Evolutionary conservation across 345 rosid species (phyloP).

Genomic region (Lumnitzera racemosa): DNA sequence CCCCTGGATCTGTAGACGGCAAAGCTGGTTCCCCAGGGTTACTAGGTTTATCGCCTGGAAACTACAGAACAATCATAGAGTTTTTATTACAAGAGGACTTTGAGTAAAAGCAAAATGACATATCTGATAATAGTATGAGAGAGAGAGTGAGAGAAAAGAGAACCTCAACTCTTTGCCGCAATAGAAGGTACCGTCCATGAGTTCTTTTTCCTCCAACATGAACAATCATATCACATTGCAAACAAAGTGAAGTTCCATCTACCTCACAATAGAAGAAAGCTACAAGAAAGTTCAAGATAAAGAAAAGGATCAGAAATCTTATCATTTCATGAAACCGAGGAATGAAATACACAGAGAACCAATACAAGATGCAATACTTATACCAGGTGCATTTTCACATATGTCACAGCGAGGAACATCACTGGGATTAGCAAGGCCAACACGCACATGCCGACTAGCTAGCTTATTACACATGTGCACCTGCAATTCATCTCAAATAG

Average conservation of each 20-base stretch:
- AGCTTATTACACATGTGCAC: conserved; percentile 82
- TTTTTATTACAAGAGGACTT: conserved; percentile 1
- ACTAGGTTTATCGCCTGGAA: conserved; percentile 55
- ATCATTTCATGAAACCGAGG: background rate
- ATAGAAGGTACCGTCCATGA: conserved; percentile 54
- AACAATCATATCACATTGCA: conserved; percentile 78
- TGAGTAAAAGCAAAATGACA: background rate
- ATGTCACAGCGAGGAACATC: conserved; percentile 68
- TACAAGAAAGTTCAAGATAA: conserved; percentile 18
- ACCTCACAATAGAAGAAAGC: conserved; percentile 89
- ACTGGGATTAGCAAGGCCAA: conserved; percentile 64
- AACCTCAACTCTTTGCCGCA: conserved; percentile 79
- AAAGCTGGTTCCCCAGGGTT: conserved; percentile 13
- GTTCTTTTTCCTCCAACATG: conserved; percentile 83
- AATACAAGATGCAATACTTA: conserved; percentile 4
- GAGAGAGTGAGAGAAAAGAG: conserved; percentile 1
- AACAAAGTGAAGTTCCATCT: conserved; percentile 77
- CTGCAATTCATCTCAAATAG: conserved; percentile 25
- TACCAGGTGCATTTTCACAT: conserved; percentile 80
- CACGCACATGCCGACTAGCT: conserved; percentile 77
- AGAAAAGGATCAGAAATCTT: conserved; percentile 1
- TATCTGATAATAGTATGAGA: background rate
- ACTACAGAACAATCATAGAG: conserved; percentile 30
- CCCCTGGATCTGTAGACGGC: conserved; percentile 26
- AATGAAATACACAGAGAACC: background rate